Evolutionary conservation across 352 stramenopile species (phyloP), one percentile per base, ranked within the genome.

Genomic region (Phytopythium mirpurense): DNA sequence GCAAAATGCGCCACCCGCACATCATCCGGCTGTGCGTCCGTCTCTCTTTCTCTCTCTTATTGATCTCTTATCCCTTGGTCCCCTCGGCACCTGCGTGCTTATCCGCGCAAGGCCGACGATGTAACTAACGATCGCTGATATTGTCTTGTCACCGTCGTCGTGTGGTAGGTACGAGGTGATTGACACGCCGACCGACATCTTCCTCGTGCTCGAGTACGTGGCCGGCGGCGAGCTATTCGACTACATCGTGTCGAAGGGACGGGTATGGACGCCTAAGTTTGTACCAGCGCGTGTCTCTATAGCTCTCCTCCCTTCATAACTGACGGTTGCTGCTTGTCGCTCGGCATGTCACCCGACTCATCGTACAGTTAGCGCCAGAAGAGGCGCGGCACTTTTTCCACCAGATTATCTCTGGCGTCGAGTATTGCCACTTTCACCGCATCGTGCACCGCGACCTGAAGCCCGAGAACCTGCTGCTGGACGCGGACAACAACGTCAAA

Each of bases 321-420:
- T n/a, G n/a, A 16, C 4, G 3, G 8, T 15, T 36, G 42, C 42
- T 35, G 7, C 42, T 27, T 48, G 43, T 50, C 43, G n/a, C n/a
- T n/a, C n/a, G n/a, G n/a, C n/a, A n/a, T n/a, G n/a, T n/a, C 12
- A 10, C 11, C 14, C 27, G 11, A 21, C 31, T 9, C 15, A 4
- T 3, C 29, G 26, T 29, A 40, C 67, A 97, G 65, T 83, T 99
- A 45, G 83, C 88, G 10, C 93, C 96, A 1, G 96, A 99, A 65
- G 97, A 99, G 71, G 97, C 97, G 14, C 78, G 97, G 47, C 95
- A 98, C 60, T 99, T 99, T 67, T 99, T 99, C 79, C 97, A 99
- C 76, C 97, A 97, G 67, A 96, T 97, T 54, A 93, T 99, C 54
- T 97, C 93, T 1, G 97, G 96, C n/a, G 91, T 99, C 34, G 97